phyloP scores from a whole-genome alignment of 345 rosid species.

The Microcos paniculata region DNA sequence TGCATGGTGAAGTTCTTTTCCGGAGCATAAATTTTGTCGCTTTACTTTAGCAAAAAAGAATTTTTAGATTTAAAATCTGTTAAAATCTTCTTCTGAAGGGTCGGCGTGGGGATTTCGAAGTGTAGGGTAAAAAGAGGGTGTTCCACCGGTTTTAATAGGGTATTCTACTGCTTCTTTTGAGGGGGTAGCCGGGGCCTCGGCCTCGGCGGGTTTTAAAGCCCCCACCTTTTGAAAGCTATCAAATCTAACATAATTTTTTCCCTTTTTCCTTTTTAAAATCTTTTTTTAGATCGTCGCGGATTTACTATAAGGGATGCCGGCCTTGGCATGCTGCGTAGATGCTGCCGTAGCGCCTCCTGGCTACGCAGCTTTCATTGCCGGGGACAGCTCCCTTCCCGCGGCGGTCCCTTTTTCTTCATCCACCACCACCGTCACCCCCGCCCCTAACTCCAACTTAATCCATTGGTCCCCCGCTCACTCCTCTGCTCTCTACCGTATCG shows the following conservation, averaged over 20 bases:
- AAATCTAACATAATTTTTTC: slow-evolving; percentile 13
- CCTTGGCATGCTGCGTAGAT: slow-evolving; percentile 77
- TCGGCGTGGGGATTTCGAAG: slow-evolving; percentile 43
- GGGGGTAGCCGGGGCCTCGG: slow-evolving; percentile 99
- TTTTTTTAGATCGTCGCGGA: slow-evolving; percentile 31
- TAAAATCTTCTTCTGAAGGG: slow-evolving; percentile 34
- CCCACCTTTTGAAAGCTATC: slow-evolving; percentile 57
- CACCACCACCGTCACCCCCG: slow-evolving; percentile 15
- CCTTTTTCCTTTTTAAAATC: not conserved
- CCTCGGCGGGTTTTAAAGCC: slow-evolving; percentile 99
- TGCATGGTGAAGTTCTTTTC: slow-evolving; percentile 36
- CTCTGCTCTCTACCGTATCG: slow-evolving; percentile 60
- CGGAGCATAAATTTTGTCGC: slow-evolving; percentile 18
- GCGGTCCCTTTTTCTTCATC: slow-evolving; percentile 22
- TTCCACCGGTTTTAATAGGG: slow-evolving; percentile 45
- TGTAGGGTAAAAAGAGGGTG: slow-evolving; percentile 43
- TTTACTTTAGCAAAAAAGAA: not conserved
- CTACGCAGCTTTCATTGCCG: slow-evolving; percentile 45
- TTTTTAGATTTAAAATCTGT: not conserved
- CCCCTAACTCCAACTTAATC: slow-evolving; percentile 21
- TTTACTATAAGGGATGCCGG: slow-evolving; percentile 65
- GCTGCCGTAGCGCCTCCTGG: slow-evolving; percentile 68
- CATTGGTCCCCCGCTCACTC: slow-evolving; percentile 78
- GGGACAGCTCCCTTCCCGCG: slow-evolving; percentile 51
- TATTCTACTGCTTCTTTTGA: slow-evolving; percentile 78